phyloP scores from a whole-genome alignment of 2,329 filamentous ascomycete genomes.

The Curvularia sp. region DNA sequence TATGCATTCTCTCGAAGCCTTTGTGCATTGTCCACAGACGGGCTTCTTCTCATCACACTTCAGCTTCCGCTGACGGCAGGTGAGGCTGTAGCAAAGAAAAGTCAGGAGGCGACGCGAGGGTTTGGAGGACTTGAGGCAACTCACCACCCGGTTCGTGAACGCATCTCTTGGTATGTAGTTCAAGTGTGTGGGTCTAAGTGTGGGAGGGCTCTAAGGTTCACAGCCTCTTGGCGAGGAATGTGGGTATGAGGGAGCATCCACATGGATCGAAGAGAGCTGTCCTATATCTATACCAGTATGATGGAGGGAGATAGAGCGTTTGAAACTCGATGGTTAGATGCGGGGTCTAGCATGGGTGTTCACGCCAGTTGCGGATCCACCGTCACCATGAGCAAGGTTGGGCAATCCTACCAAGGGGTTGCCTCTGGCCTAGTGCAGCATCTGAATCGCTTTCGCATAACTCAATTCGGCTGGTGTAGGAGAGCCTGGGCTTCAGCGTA shows the following conservation, averaged over 20 bases:
- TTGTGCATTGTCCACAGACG: slow-evolving; percentile 66
- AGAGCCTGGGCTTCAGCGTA: slow-evolving; percentile 24
- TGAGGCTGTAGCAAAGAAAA: slow-evolving; percentile 43
- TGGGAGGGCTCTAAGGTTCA: slow-evolving; percentile 20
- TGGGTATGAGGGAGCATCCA: slow-evolving; percentile 32
- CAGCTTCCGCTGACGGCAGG: slow-evolving; percentile 67
- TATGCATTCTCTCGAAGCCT: slow-evolving; percentile 66
- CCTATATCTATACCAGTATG: slow-evolving; percentile 43
- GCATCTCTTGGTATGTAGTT: slow-evolving; percentile 34
- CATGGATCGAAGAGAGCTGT: slow-evolving; percentile 35
- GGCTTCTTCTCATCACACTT: slow-evolving; percentile 71
- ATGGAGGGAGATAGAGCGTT: slow-evolving; percentile 31
- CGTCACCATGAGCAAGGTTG: slow-evolving; percentile 35
- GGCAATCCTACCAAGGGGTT: slow-evolving; percentile 32
- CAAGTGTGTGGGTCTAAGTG: slow-evolving; percentile 25
- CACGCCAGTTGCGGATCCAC: slow-evolving; percentile 42
- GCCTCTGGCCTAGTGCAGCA: slow-evolving; percentile 38
- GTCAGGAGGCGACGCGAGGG: slow-evolving; percentile 15
- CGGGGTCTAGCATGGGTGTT: slow-evolving; percentile 46
- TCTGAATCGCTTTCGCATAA: slow-evolving; percentile 38
- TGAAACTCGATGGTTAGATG: slow-evolving; percentile 36
- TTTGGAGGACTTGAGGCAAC: slow-evolving; percentile 31
- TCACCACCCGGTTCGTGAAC: slow-evolving; percentile 52
- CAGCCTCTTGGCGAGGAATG: slow-evolving; percentile 31
- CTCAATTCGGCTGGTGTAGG: slow-evolving; percentile 41